Percentiles rank a stretch among this genome's conserved stretches.
Conservation (phyloP, 2,329 filamentous ascomycete species). For the Hortaea sp. region DNA sequence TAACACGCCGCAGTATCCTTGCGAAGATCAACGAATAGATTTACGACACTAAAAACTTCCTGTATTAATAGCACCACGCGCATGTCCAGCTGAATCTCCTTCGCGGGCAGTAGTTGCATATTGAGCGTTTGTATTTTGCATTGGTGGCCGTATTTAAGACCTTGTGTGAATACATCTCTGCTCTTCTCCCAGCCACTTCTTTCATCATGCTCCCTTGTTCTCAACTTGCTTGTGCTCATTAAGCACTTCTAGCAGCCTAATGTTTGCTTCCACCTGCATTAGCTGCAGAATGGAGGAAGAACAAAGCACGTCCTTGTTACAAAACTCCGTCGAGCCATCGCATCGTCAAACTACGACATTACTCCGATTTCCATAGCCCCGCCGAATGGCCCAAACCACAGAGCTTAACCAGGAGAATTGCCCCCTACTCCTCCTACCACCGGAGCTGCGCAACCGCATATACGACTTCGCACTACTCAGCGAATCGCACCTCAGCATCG, state of each 20-base stretch:
- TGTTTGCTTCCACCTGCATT: too few relatives aligned
- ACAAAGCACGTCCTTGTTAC: too few relatives aligned
- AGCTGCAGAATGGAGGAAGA: too few relatives aligned
- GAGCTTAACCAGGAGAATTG: not conserved
- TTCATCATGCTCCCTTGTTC: too few relatives aligned
- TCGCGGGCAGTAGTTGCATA: conserved; percentile 3
- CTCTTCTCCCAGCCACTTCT: conserved; percentile 3
- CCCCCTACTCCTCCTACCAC: not conserved
- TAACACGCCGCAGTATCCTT: conserved; percentile 57
- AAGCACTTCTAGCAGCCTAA: too few relatives aligned
- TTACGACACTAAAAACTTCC: not conserved
- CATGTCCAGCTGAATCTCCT: not conserved
- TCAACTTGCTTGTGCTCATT: too few relatives aligned
- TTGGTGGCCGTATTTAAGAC: conserved; percentile 8
- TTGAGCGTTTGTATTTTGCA: conserved; percentile 7
- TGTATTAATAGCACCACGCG: conserved; percentile 18
- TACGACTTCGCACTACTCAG: not conserved
- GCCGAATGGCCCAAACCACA: not conserved
- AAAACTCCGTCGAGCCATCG: too few relatives aligned
- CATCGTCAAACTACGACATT: too few relatives aligned
- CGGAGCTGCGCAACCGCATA: not conserved
- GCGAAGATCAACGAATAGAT: conserved; percentile 96
- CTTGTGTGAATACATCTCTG: conserved; percentile 13
- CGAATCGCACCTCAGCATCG: not conserved
- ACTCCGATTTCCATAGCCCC: too few relatives aligned